Percentiles rank a stretch among this genome's conserved stretches.
phyloP scores from a whole-genome alignment of 352 stramenopile genomes.

The Phytophthora tentaculata region DNA sequence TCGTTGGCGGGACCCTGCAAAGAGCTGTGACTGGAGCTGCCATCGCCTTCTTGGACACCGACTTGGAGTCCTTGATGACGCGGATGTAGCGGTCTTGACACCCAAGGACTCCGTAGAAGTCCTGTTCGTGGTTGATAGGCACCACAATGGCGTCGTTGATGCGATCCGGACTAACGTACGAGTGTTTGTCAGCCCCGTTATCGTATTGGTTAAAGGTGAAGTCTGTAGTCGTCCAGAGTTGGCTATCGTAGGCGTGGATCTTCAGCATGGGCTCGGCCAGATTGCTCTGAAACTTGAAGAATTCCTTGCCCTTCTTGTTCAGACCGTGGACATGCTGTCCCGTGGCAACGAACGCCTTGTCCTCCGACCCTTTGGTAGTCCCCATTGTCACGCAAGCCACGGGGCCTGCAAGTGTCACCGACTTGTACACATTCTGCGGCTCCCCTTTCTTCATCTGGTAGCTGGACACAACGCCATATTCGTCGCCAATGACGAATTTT shows the following conservation, averaged over 20 bases:
- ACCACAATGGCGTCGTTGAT: constrained; percentile 85
- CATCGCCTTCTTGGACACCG: constrained; percentile 70
- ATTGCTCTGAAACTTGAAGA: constrained; percentile 90
- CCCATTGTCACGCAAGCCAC: constrained; percentile 79
- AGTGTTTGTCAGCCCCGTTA: constrained; percentile 78
- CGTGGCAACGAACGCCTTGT: constrained; percentile 77
- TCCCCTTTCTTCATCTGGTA: constrained; percentile 90
- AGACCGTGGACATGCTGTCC: constrained; percentile 75
- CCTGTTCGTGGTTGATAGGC: constrained; percentile 58
- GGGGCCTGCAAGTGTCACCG: constrained; percentile 52
- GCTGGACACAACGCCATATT: constrained; percentile 80
- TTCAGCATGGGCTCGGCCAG: constrained; percentile 81
- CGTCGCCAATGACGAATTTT: constrained; percentile 88
- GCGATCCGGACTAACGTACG: constrained; percentile 76
- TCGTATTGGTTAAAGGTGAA: constrained; percentile 88
- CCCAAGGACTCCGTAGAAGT: constrained; percentile 68
- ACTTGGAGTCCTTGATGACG: constrained; percentile 63
- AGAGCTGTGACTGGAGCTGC: constrained; percentile 59
- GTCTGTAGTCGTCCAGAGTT: constrained; percentile 79
- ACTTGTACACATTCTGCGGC: constrained; percentile 79
- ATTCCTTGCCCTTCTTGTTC: constrained; percentile 88
- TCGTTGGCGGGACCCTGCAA: constrained; percentile 36
- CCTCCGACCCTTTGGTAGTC: constrained; percentile 70
- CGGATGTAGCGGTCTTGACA: constrained; percentile 80
- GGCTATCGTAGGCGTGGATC: constrained; percentile 68